Conservation (phyloP, 768 basidiomycete genomes). For the Macrolepiota albuminosa region DNA sequence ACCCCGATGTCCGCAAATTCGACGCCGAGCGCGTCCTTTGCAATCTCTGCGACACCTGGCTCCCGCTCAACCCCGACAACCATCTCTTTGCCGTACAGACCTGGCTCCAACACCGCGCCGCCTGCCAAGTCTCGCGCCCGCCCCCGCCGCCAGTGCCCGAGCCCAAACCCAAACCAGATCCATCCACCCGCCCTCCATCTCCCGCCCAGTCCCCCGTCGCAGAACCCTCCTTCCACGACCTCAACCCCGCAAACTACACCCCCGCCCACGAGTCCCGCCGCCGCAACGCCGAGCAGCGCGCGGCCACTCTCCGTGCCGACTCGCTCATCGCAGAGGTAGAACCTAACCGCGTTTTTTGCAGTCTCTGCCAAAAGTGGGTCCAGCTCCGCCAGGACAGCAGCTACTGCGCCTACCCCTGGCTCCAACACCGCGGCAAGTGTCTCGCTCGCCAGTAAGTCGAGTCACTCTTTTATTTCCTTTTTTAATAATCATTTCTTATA, state of each 20-base stretch:
- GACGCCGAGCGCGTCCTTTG: constrained; percentile 71
- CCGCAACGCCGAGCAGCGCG: constrained; percentile 76
- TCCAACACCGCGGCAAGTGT: constrained; percentile 8
- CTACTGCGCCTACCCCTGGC: constrained; percentile 59
- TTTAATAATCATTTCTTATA: constrained; percentile 19
- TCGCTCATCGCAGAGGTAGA: constrained; percentile 63
- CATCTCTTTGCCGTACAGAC: constrained; percentile 56
- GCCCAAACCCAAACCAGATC: not conserved
- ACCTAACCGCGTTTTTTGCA: constrained; percentile 70
- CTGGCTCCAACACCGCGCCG: constrained; percentile 60
- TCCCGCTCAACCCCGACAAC: constrained; percentile 56
- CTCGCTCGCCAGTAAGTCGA: constrained; percentile 61
- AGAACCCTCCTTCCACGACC: constrained; percentile 43
- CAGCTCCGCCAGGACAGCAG: constrained; percentile 74
- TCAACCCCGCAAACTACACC: constrained; percentile 52
- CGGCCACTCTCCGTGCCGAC: constrained; percentile 65
- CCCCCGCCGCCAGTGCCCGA: not conserved
- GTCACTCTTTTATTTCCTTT: not conserved
- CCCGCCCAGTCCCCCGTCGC: not conserved
- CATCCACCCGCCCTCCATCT: not conserved
- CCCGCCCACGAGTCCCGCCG: constrained; percentile 63
- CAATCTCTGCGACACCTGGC: constrained; percentile 64
- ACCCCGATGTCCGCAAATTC: constrained; percentile 70
- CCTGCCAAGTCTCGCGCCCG: constrained; percentile 38
- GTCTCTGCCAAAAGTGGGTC: constrained; percentile 77